Evolutionary conservation across 1,284 basidiomycete species (phyloP).

Genomic region (Fomitopsis palustris): DNA sequence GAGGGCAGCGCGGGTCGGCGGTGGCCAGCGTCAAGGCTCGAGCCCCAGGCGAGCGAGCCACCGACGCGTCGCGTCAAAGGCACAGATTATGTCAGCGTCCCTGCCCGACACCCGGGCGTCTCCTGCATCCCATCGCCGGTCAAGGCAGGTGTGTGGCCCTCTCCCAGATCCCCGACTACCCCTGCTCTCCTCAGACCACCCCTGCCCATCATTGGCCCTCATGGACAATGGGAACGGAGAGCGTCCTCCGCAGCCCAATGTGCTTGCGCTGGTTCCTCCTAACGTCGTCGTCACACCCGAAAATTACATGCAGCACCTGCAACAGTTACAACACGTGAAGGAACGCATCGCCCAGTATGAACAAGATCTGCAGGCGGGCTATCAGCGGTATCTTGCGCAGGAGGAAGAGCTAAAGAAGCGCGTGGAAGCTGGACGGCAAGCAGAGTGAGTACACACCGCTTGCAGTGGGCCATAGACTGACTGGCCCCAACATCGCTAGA

Average conservation of each 20-base stretch:
- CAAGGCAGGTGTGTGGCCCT: not conserved
- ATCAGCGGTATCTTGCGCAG: constrained; percentile 27
- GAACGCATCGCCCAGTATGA: constrained; percentile 26
- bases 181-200: not conserved
- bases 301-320: constrained; percentile 25
- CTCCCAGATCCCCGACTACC: not conserved
- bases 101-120: not conserved
- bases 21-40: not conserved
- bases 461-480: not conserved
- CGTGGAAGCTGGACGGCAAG: constrained; percentile 36
- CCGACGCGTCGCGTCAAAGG: constrained; percentile 17
- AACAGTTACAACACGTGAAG: constrained; percentile 31
- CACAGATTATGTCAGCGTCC: not conserved
- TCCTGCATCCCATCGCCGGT: not conserved
- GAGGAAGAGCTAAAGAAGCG: constrained; percentile 24
- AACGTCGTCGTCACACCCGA: constrained; percentile 16
- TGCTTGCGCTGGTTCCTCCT: constrained; percentile 7
- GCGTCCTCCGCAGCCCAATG: not conserved
- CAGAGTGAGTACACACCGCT: constrained; percentile 30
- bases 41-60: too few relatives aligned
- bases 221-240: constrained; percentile 19
- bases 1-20: not conserved
- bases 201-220: not conserved
- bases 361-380: constrained; percentile 32
- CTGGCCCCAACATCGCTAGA: not conserved